Evolutionary conservation across 2,329 filamentous ascomycete species (phyloP), one percentile per base, ranked within the genome.

Genomic region (Cryphonectria radicalis): DNA sequence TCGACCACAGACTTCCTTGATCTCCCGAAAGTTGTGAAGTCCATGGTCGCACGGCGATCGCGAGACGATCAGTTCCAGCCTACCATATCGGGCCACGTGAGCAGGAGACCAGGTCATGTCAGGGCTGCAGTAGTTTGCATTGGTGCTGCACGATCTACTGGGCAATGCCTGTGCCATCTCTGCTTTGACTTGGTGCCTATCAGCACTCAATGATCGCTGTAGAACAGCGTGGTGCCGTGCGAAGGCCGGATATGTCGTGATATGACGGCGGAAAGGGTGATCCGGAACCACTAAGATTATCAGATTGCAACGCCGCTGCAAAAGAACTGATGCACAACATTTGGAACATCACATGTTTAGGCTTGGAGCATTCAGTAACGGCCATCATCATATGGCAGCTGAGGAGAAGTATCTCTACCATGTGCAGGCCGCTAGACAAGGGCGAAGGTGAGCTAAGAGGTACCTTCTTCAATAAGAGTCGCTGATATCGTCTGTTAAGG

Each of bases 121-220:
- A 66, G 25, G 57, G 46, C 22, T 66, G 66, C 66, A 67, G 53
- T 67, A 67, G 66, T 40, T 35, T 46, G 66, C 37, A 42, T 55
- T 60, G n/a, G 25, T 32, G 66, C 53, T 28, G 35, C 35, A 62
- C 25, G 37, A 8, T 22, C 57, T 50, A 25, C 25, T 66, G 64
- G 32, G 32, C 25, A 19, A 66, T 35, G 40, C 8, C 28, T 17
- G n/a, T 4, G 25, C 40, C 25, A 46, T n/a, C 17, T n/a, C 17
- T 37, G 64, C 19, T 37, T 37, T 40, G 37, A 19, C 19, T 22
- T 22, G 46, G 28, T 55, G 28, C 46, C 64, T 25, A 35, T 55
- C 46, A 37, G 28, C 22, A 35, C n/a, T 50, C 35, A 55, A 53
- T n/a, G 40, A n/a, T 46, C 19, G 40, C 28, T 17, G 64, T 19